Conservation (phyloP, 345 rosid species). For the Hirschfeldia incana region DNA sequence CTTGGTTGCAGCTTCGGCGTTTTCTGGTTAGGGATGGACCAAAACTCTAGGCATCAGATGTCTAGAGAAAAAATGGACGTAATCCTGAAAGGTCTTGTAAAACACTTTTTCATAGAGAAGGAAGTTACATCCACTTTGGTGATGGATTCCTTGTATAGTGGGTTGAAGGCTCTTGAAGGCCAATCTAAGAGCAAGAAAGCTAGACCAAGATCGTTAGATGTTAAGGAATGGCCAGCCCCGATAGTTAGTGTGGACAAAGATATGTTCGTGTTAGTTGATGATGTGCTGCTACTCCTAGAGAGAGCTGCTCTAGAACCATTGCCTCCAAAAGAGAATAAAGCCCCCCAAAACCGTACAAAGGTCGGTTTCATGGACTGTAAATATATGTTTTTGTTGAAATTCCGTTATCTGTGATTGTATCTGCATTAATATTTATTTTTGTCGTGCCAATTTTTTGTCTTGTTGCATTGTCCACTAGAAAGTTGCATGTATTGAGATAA, state of each 20-base stretch:
- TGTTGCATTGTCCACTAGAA: constrained; percentile 4
- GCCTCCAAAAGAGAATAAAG: constrained; percentile 94
- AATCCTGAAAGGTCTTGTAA: constrained; percentile 86
- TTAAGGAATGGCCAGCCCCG: constrained; percentile 81
- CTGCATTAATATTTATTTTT: neutral
- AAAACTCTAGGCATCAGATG: constrained; percentile 70
- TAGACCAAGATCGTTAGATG: constrained; percentile 52
- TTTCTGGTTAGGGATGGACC: constrained; percentile 92
- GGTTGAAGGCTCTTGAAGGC: constrained; percentile 95
- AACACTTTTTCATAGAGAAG: constrained; percentile 94
- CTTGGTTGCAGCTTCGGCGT: constrained; percentile 70
- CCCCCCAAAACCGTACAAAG: constrained; percentile 88
- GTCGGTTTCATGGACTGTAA: constrained; percentile 41
- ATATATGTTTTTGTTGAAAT: neutral
- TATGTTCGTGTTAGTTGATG: constrained; percentile 87
- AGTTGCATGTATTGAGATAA: constrained; percentile 3
- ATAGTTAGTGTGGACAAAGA: constrained; percentile 79
- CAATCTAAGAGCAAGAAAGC: constrained; percentile 73
- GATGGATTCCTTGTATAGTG: constrained; percentile 99
- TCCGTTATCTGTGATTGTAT: neutral
- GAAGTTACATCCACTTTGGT: constrained; percentile 98
- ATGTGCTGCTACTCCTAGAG: constrained; percentile 73
- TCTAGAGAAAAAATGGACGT: constrained; percentile 81
- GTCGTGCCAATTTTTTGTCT: neutral
- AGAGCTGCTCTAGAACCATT: constrained; percentile 86